Evolutionary conservation across 1,284 basidiomycete genomes (phyloP).

Genomic region (Sphaerobolus stellatus): DNA sequence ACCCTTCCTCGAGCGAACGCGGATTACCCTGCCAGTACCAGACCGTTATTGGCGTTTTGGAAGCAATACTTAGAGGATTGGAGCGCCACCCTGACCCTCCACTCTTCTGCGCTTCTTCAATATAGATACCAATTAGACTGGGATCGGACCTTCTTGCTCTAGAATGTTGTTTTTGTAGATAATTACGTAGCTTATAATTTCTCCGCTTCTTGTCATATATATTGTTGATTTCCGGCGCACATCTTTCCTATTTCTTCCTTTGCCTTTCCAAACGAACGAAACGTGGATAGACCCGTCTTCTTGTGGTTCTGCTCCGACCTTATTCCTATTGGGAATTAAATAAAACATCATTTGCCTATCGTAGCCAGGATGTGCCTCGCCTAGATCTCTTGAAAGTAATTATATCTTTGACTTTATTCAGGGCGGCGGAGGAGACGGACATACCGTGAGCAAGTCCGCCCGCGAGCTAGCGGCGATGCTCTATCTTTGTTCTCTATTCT

Average conservation of each 20-base stretch:
- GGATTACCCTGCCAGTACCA: constrained; percentile 4
- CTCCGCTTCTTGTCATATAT: background rate
- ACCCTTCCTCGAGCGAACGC: constrained; percentile 11
- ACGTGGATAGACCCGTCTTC: too few species aligned
- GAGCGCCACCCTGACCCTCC: background rate
- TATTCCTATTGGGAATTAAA: too few species aligned
- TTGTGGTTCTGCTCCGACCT: too few species aligned
- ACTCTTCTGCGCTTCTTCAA: background rate
- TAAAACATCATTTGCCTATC: too few species aligned
- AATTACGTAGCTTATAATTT: background rate
- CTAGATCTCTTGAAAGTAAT: too few species aligned
- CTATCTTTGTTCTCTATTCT: too few species aligned
- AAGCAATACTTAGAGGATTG: background rate
- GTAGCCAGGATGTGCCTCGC: too few species aligned
- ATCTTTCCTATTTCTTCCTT: background rate
- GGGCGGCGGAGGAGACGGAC: too few species aligned
- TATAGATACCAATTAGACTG: background rate
- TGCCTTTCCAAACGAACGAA: too few species aligned
- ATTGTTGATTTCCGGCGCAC: background rate
- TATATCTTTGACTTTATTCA: too few species aligned
- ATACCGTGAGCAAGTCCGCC: too few species aligned
- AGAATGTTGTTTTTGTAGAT: background rate
- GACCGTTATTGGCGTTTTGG: constrained; percentile 13
- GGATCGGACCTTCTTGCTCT: background rate
- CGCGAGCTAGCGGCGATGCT: too few species aligned